Percentiles rank a stretch among this genome's conserved stretches.
These are phyloP conservation scores for Dioscorea dumetorum DNA, from an alignment of 106 monocot species.

Conservation along the genomic window DNA sequence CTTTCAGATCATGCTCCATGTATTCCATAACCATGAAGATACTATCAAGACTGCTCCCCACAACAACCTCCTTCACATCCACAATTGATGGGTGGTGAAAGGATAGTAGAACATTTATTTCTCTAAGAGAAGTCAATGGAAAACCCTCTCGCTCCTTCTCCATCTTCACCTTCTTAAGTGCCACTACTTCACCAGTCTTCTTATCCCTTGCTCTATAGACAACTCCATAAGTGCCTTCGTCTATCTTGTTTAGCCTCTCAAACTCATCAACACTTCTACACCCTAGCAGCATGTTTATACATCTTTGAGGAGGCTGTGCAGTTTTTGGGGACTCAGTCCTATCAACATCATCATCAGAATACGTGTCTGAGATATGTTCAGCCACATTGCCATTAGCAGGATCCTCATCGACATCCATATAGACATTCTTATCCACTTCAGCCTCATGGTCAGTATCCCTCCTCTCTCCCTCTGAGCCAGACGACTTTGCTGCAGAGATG, in stretches of 20 bases:
- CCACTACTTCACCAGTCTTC: constrained; percentile 65
- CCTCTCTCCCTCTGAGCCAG: constrained; percentile 11
- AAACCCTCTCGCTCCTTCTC: constrained; percentile 80
- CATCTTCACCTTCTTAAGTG: constrained; percentile 89
- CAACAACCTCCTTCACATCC: constrained; percentile 81
- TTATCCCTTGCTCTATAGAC: constrained; percentile 78
- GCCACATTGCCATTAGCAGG: constrained; percentile 4
- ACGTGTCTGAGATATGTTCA: constrained; percentile 4
- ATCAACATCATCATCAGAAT: constrained; percentile 18
- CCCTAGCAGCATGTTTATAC: constrained; percentile 61
- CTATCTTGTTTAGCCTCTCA: constrained; percentile 70
- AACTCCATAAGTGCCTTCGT: constrained; percentile 81
- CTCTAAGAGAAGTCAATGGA: constrained; percentile 60
- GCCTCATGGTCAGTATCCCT: constrained; percentile 8
- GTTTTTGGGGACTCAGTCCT: constrained; percentile 23
- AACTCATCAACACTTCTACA: constrained; percentile 85
- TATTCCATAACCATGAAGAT: constrained; percentile 88
- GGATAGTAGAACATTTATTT: constrained; percentile 69
- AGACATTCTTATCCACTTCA: constrained; percentile 27
- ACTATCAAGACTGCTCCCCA: constrained; percentile 57
- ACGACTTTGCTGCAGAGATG: constrained; percentile 6
- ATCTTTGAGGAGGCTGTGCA: constrained; percentile 35
- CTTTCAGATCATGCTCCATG: constrained; percentile 78
- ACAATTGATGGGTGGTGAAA: constrained; percentile 75
- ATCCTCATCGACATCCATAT: constrained; percentile 33